Conservation (phyloP, 2,329 filamentous ascomycete genomes). For the Colletotrichum salicis region DNA sequence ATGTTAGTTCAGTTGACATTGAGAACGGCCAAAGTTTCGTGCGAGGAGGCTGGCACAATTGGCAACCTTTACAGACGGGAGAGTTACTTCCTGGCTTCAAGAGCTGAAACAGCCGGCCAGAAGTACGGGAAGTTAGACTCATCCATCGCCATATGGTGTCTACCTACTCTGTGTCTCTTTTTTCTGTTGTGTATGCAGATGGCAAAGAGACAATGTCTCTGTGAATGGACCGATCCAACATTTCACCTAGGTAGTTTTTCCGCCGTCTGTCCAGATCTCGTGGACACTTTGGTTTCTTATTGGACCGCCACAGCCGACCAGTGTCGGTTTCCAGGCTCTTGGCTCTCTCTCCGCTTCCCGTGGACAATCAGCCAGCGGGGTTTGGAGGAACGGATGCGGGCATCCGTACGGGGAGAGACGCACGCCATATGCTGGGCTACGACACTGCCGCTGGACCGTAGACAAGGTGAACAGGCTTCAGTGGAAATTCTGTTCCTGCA, state of each 20-base stretch:
- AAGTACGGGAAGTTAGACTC: neutral
- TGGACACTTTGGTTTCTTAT: slow-evolving; percentile 1
- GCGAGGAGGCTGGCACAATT: neutral
- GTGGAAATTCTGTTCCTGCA: neutral
- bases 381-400: neutral
- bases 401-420: neutral
- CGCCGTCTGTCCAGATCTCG: slow-evolving; percentile 1
- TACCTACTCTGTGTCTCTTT: neutral
- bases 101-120: slow-evolving; percentile 24
- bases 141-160: neutral
- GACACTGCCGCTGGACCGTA: neutral
- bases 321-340: neutral
- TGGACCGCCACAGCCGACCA: slow-evolving; percentile 8
- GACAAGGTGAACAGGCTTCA: neutral
- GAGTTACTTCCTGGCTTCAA: neutral
- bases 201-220: neutral
- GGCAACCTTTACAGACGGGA: slow-evolving; percentile 14
- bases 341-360: neutral
- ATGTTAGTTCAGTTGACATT: slow-evolving; percentile 4
- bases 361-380: neutral
- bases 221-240: slow-evolving; percentile 1
- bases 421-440: neutral
- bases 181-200: slow-evolving; percentile 12
- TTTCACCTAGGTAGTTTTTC: neutral
- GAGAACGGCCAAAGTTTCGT: neutral